Conservation (phyloP, 768 basidiomycete species). For the Myochromella boudieri region DNA sequence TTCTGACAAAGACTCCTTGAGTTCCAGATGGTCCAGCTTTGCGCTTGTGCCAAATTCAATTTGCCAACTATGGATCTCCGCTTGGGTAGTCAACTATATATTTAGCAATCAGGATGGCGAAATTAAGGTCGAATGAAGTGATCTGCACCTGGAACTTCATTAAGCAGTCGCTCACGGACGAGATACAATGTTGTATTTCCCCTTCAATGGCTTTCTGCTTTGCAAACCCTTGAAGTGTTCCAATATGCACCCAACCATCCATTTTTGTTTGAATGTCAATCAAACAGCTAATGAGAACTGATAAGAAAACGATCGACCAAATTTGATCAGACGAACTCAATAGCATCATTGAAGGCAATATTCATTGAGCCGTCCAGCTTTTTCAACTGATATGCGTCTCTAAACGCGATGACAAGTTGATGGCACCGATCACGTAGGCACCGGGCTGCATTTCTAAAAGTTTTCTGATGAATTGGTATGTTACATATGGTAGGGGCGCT, state of each 20-base stretch:
- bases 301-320: not conserved
- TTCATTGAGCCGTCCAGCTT: conserved; percentile 30
- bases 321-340: conserved; percentile 20
- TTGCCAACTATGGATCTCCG: conserved; percentile 51
- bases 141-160: conserved; percentile 42
- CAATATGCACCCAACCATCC: conserved; percentile 42
- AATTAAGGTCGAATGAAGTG: not conserved
- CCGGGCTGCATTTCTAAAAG: conserved; percentile 36
- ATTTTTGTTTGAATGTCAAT: conserved; percentile 37
- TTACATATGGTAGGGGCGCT: not conserved
- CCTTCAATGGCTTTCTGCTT: conserved; percentile 24
- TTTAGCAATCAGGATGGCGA: not conserved
- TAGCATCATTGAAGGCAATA: conserved; percentile 33
- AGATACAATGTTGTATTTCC: conserved; percentile 47
- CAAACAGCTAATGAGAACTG: conserved; percentile 24
- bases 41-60: conserved; percentile 35
- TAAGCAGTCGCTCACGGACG: conserved; percentile 44
- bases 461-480: conserved; percentile 4
- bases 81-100: conserved; percentile 42
- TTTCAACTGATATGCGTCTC: conserved; percentile 29
- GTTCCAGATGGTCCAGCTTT: conserved; percentile 41
- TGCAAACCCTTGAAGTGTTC: conserved; percentile 40
- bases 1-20: conserved; percentile 42
- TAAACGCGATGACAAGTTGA: conserved; percentile 38
- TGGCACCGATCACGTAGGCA: conserved; percentile 49